Evolutionary conservation across 306 rosid genomes (phyloP), one percentile per base, ranked within the genome.

Genomic region (Corylus heterophylla): DNA sequence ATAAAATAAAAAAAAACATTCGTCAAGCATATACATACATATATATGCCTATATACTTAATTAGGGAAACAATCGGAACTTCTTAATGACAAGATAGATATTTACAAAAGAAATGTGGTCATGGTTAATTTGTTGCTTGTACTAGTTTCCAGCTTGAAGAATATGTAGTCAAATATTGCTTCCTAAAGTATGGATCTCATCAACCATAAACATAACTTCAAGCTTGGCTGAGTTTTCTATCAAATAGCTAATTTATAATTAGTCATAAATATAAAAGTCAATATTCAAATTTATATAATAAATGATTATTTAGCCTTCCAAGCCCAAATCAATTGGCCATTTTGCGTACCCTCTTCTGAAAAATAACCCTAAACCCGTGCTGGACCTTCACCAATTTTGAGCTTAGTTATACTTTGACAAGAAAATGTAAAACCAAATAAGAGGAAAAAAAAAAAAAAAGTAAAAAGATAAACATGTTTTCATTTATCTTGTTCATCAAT

Each of bases 111-210:
- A 22, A 39, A 66, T 66, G 27, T 37, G 71, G 71, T 66, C 49
- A 39, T 4, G 22, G 35, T 37, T n/a, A n/a, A n/a, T n/a, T 66
- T 1, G 63, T 64, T 52, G 49, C 69, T 77, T 77, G 55, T 49
- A 8, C 66, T 14, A 82, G 72, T 59, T 10, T 62, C 54, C 3
- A 50, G 54, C 77, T 4, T 16, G 62, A 49, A 49, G 85, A 22
- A 22, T 22, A 22, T 29, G 74, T 16, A 14, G 76, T 82, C 85
- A 78, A 37, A 37, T 3, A 78, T 73, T 37, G 5, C 22, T 54
- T 31, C 51, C 68, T 4, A 49, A 49, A 64, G 69, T 67, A 66
- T 78, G 73, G 55, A 48, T 64, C 12, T 7, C 16, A 64, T 27
- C 48, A 5, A 61, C 69, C 64, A 7, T 1, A 16, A 8, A 73